Base-by-base conservation (phyloP, 345 rosid species). In the Acer negundo region DNA sequence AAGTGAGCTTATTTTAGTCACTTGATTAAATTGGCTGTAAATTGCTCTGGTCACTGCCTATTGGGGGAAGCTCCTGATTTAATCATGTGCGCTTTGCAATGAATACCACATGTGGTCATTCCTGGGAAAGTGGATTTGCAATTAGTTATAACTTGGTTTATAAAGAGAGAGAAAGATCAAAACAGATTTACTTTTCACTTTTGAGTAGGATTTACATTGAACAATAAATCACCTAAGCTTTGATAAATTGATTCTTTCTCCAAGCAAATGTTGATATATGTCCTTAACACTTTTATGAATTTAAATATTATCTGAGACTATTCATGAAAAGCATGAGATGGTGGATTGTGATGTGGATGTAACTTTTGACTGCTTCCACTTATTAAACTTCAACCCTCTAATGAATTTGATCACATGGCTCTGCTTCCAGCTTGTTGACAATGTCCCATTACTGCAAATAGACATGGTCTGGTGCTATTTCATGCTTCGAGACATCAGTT, bases 391-490 rank as follows among this genome's bases (percentile, higher is more conserved):
- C 22, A 63, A 15, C 31, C 46, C n/a, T 20, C 9, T 46, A 31
- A 26, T 65, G 10, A 49, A 53, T 75, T 38, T 79, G 74, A 53
- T 67, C 35, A 20, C 64, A 61, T 75, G 31, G 75, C 11, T 69
- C 62, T 79, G 35, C 61, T 81, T 86, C 38, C 90, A 95, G 99
- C 80, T 90, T 72, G 87, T 92, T 80, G 98, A 95, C 84, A 95
- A 93, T 79, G 87, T 93, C 80, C 90, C 99, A 44, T 91, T 95
- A 61, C 85, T 95, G 86, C 95, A 95, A 88, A 90, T 95, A 83
- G 98, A 95, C 92, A 92, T 93, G 87, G 99, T 94, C 16, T 95
- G 99, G 99, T 95, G 98, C 82, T 93, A 91, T 80, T 95, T 93
- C 88, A 85, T 92, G 97, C 97, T 93, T 55, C 90, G 78, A 69